Evolutionary conservation across 2,329 filamentous ascomycete genomes (phyloP).

Genomic region (Aspergillus niger): DNA sequence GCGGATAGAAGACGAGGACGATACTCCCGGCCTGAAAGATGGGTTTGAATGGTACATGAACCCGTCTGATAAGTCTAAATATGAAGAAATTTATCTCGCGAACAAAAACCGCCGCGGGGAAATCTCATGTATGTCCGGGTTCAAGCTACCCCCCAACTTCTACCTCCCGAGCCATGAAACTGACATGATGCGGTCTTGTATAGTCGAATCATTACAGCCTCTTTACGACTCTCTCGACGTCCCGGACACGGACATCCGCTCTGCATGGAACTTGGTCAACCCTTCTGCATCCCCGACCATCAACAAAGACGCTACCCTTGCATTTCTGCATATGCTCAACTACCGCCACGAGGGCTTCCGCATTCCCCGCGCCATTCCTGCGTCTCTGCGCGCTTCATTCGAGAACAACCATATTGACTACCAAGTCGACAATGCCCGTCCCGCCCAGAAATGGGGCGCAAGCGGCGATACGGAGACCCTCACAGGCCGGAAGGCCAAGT

Average conservation of each 20-base stretch:
- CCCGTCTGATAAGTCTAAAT: slow-evolving; percentile 85
- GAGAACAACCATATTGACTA: slow-evolving; percentile 97
- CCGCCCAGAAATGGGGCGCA: slow-evolving; percentile 76
- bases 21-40: slow-evolving; percentile 83
- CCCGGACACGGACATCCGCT: slow-evolving; percentile 77
- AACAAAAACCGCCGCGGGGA: slow-evolving; percentile 87
- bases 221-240: slow-evolving; percentile 73
- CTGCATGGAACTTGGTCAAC: slow-evolving; percentile 97
- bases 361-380: slow-evolving; percentile 87
- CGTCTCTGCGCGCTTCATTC: slow-evolving; percentile 86
- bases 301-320: slow-evolving; percentile 91
- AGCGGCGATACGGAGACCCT: slow-evolving; percentile 75
- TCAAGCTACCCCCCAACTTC: not conserved
- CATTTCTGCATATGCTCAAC: slow-evolving; percentile 95
- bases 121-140: slow-evolving; percentile 65
- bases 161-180: not conserved
- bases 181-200: slow-evolving; percentile 22
- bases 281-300: slow-evolving; percentile 79
- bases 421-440: slow-evolving; percentile 75
- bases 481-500: slow-evolving; percentile 92
- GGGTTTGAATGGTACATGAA: slow-evolving; percentile 99
- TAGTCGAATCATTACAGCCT: slow-evolving; percentile 75
- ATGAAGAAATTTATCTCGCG: slow-evolving; percentile 95
- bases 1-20: slow-evolving; percentile 74
- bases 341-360: slow-evolving; percentile 93